Conservation (phyloP, 768 basidiomycete genomes). For the Boletellus ananiceps region DNA sequence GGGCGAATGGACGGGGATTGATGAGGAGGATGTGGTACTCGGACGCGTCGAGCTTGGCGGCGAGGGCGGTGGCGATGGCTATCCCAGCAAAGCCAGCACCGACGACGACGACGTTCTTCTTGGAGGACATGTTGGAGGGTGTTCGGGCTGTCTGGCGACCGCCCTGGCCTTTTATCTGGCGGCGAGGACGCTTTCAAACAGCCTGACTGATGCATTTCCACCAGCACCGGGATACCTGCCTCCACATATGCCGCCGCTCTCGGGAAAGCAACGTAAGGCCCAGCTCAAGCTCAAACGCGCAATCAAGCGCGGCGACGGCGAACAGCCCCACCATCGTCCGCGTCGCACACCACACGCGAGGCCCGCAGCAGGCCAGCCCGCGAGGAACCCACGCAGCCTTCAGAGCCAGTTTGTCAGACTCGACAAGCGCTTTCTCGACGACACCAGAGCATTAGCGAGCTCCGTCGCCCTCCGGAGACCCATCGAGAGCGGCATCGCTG, state of each 20-base stretch:
- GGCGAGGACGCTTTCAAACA: too few species aligned
- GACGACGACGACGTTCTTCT: conserved; percentile 48
- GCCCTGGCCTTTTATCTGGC: background rate
- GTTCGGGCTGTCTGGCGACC: background rate
- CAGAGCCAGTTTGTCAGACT: conserved; percentile 71
- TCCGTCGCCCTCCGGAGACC: conserved; percentile 53
- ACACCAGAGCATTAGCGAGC: conserved; percentile 54
- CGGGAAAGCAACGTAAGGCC: conserved; percentile 65
- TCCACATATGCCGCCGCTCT: conserved; percentile 29
- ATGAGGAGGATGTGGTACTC: conserved; percentile 53
- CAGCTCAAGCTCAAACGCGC: conserved; percentile 78
- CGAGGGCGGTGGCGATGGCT: conserved; percentile 43
- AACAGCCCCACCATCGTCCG: background rate
- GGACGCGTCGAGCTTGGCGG: conserved; percentile 43
- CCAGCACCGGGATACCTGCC: background rate
- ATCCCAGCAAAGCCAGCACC: conserved; percentile 51
- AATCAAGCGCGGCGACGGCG: conserved; percentile 71
- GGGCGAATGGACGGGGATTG: conserved; percentile 44
- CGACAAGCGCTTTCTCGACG: conserved; percentile 53
- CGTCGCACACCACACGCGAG: conserved; percentile 6
- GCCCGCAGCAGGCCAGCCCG: conserved; percentile 28
- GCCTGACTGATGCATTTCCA: background rate
- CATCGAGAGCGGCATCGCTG: conserved; percentile 38
- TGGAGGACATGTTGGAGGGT: conserved; percentile 7
- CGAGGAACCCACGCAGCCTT: conserved; percentile 45